Percentiles rank a stretch among this genome's conserved stretches.
These are phyloP conservation scores for Coprinellus aureogranulatus DNA, from an alignment of 768 basidiomycete genomes.

Conservation along the genomic window DNA sequence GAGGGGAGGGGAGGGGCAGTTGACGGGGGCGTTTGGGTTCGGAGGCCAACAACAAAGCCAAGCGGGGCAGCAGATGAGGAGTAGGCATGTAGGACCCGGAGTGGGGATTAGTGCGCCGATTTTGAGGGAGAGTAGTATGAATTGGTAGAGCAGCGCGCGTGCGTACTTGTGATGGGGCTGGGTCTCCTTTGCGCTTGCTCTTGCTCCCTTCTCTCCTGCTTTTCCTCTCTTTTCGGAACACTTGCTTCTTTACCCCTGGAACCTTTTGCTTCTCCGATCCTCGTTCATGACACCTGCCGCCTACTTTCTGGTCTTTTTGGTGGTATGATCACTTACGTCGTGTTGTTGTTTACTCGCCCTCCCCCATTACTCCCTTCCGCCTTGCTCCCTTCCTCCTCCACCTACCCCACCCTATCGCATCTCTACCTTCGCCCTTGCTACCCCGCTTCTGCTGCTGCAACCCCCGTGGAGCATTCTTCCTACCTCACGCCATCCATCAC, in stretches of 20 bases:
- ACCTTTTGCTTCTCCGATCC: neutral
- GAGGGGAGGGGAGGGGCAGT: neutral
- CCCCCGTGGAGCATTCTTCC: neutral
- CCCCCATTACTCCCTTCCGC: no score
- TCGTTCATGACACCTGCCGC: neutral
- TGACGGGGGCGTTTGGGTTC: no score
- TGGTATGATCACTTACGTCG: no score
- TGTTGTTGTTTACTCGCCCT: no score
- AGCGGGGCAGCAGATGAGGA: slow-evolving; percentile 26
- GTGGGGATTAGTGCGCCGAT: slow-evolving; percentile 77
- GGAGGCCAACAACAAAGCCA: neutral
- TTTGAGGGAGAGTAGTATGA: slow-evolving; percentile 78
- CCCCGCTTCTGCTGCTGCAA: neutral
- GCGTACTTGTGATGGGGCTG: no score
- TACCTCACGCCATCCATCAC: neutral
- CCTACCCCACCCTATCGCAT: no score
- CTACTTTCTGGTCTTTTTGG: no score
- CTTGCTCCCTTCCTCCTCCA: no score
- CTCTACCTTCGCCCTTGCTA: no score
- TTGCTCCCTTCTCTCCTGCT: neutral
- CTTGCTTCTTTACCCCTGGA: neutral
- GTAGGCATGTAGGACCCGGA: slow-evolving; percentile 55
- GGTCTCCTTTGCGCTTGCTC: neutral
- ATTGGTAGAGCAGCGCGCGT: slow-evolving; percentile 52
- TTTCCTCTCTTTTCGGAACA: neutral